Evolutionary conservation across 2,329 filamentous ascomycete species (phyloP), one percentile per base, ranked within the genome.

Genomic region (Diplodia seriata): DNA sequence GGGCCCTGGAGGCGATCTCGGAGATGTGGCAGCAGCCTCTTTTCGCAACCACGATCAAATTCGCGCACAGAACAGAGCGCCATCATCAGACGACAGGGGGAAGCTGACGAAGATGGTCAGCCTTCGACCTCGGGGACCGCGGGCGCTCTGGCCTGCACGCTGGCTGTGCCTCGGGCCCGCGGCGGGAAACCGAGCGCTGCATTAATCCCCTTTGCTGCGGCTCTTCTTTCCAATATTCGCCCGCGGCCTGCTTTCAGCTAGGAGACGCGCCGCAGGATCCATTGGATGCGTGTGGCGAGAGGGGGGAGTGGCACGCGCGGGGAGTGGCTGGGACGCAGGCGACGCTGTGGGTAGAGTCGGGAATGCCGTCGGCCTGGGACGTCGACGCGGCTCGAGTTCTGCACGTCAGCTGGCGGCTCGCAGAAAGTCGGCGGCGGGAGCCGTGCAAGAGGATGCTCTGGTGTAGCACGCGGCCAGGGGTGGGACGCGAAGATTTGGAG

Each of bases 71-170:
- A n/a, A 53, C 29, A 56, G 31, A 49, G 26, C 43, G 59, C 59
- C 59, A 63, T 63, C 59, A 38, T 51, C 43, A 63, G 43, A 63
- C 36, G 59, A 63, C 59, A 63, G n/a, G 43, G 43, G 43, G 43
- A n/a, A 47, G 59, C 43, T 63, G 43, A 63, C 47, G 59, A 51
- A 51, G 29, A n/a, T 38, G 50, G 3, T 2, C 26, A 47, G 29
- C 31, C 59, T 31, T 51, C 15, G 20, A 50, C 26, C 59, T 51
- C 59, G 59, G 59, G 47, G 36, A 11, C 47, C 59, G 26, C 15
- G 29, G 18, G 56, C 59, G 59, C 43, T 49, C 18, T 49, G 59
- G 14, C 9, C 59, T 36, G 54, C n/a, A 11, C 8, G 29, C 26
- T 23, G 57, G 40, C 59, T 51, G 59, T 36, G 59, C 59, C 59